A percentile compares a stretch with the other conserved stretches of the same genome.
Evolutionary conservation across 192 early-diverging fungal species (phyloP).

Genomic region (Dissophora globulifera): DNA sequence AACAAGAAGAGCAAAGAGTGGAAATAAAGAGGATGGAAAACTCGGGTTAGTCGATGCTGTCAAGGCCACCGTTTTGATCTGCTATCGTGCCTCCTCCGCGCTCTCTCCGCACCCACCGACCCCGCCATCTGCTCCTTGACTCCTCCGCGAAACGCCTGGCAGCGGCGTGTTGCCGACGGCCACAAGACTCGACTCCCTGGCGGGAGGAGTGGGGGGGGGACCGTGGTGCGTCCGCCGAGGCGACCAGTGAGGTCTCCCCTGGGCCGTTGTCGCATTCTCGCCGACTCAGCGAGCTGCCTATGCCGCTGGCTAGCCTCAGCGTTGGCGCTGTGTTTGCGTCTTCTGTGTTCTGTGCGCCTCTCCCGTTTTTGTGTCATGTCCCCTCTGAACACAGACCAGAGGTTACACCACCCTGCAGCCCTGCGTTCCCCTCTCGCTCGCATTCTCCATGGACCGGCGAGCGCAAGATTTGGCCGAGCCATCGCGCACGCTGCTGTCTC

Average conservation of each 20-base stretch:
- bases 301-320: background rate
- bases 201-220: no score
- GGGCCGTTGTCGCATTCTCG: background rate
- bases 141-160: background rate
- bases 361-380: constrained; percentile 16
- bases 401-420: background rate
- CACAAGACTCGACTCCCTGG: no score
- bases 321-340: background rate
- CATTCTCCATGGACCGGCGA: no score
- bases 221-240: no score
- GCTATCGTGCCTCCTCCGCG: no score
- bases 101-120: no score
- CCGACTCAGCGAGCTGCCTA: background rate
- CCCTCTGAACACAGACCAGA: background rate
- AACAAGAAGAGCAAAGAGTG: background rate
- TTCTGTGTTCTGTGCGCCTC: background rate
- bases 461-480: background rate
- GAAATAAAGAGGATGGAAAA: background rate
- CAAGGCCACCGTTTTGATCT: no score
- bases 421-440: background rate
- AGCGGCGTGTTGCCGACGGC: no score
- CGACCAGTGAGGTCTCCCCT: no score
- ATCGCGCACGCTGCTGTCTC: no score
- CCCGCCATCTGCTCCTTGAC: background rate
- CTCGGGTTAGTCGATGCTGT: no score